Conservation (phyloP, 1,284 basidiomycete species). For the Irpex sp. region DNA sequence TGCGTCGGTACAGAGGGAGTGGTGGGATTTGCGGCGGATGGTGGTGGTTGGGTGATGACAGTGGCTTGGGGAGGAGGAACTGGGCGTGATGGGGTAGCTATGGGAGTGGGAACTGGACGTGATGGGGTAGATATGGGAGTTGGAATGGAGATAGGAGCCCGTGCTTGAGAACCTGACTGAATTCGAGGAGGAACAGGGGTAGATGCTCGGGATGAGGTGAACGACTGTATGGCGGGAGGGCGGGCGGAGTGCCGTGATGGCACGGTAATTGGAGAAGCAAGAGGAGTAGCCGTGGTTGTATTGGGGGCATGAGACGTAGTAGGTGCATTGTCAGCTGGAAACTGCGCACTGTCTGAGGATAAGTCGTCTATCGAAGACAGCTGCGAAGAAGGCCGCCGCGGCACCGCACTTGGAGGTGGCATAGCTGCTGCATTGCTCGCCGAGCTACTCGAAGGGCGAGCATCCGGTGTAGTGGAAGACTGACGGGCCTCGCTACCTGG, state of each 20-base stretch:
- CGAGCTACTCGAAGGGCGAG: slow-evolving; percentile 4
- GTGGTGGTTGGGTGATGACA: background rate
- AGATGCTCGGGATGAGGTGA: background rate
- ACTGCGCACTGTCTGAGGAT: background rate
- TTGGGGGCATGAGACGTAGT: background rate
- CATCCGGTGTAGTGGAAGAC: slow-evolving; percentile 27
- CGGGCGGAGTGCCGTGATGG: slow-evolving; percentile 9
- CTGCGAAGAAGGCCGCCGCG: slow-evolving; percentile 5
- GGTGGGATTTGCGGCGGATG: background rate
- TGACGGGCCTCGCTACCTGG: slow-evolving; percentile 32
- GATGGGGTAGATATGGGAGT: slow-evolving; percentile 4
- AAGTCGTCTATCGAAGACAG: background rate
- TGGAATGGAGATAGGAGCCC: background rate
- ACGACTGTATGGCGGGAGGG: slow-evolving; percentile 5
- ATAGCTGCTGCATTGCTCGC: slow-evolving; percentile 10
- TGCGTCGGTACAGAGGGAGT: too few relatives aligned
- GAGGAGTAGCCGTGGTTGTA: background rate
- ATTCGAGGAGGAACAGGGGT: background rate
- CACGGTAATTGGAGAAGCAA: background rate
- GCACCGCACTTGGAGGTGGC: slow-evolving; percentile 21
- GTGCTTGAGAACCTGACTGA: background rate
- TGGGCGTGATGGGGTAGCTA: slow-evolving; percentile 2
- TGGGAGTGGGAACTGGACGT: slow-evolving; percentile 12
- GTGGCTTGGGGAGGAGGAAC: background rate
- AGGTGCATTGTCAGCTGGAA: background rate